Conservation (phyloP, 768 basidiomycete species). For the Baorangia bicolor region DNA sequence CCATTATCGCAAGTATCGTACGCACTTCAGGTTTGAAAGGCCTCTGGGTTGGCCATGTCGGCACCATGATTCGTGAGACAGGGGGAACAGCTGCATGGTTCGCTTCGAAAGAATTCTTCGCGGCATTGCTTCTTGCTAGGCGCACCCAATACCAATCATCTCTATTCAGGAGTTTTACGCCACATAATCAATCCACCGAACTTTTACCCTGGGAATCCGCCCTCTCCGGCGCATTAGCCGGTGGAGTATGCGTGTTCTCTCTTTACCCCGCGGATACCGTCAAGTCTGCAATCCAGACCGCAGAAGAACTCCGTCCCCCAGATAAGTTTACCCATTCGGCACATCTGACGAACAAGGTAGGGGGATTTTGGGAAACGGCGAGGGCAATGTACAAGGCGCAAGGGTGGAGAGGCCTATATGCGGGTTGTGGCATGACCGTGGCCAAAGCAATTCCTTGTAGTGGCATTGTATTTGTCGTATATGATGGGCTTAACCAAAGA, state of each 20-base stretch:
- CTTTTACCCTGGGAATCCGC: slow-evolving; percentile 71
- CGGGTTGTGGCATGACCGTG: slow-evolving; percentile 87
- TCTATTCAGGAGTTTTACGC: neutral
- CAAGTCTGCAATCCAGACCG: slow-evolving; percentile 90
- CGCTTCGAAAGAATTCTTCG: slow-evolving; percentile 74
- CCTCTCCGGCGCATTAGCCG: slow-evolving; percentile 74
- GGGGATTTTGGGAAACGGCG: slow-evolving; percentile 57
- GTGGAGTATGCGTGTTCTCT: slow-evolving; percentile 74
- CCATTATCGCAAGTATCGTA: slow-evolving; percentile 47
- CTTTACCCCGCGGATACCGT: slow-evolving; percentile 91
- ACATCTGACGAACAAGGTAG: slow-evolving; percentile 26
- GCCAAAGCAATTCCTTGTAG: slow-evolving; percentile 81
- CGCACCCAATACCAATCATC: slow-evolving; percentile 27
- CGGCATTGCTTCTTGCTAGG: slow-evolving; percentile 56
- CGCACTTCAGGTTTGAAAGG: slow-evolving; percentile 57
- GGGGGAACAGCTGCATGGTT: slow-evolving; percentile 91
- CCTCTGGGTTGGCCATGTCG: slow-evolving; percentile 84
- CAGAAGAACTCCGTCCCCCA: slow-evolving; percentile 69
- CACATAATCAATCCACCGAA: neutral
- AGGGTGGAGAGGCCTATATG: slow-evolving; percentile 79
- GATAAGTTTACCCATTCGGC: slow-evolving; percentile 13
- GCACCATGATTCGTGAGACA: slow-evolving; percentile 83
- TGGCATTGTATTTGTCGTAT: slow-evolving; percentile 88
- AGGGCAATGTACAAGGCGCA: slow-evolving; percentile 69
- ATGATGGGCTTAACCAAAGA: slow-evolving; percentile 61